Evolutionary conservation across 1,284 basidiomycete species (phyloP).

Genomic region (Boletus smithii): DNA sequence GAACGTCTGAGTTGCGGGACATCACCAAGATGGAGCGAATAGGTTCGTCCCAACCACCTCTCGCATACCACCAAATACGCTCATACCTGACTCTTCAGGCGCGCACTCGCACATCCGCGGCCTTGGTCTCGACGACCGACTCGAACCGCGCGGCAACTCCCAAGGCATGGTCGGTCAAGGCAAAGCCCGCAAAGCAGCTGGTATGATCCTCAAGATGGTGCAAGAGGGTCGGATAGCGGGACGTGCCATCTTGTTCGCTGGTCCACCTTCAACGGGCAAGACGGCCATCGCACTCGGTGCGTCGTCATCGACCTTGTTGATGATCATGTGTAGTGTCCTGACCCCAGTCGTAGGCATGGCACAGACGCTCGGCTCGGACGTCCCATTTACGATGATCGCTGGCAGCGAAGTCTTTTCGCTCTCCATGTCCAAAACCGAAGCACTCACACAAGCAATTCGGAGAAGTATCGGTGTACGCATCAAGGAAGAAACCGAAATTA

Average conservation of each 20-base stretch:
- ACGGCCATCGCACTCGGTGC: constrained; percentile 94
- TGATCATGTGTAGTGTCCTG: background rate
- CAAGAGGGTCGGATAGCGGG: constrained; percentile 94
- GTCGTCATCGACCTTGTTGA: no score
- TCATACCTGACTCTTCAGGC: constrained; percentile 44
- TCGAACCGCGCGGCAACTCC: constrained; percentile 84
- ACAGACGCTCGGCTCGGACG: constrained; percentile 88
- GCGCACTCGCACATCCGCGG: constrained; percentile 98
- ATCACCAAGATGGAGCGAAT: constrained; percentile 97
- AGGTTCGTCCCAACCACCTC: constrained; percentile 45
- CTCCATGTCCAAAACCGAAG: constrained; percentile 98
- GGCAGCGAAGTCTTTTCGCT: constrained; percentile 97
- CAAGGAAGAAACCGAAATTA: constrained; percentile 96
- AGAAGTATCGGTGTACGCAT: constrained; percentile 95
- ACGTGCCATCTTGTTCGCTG: constrained; percentile 92
- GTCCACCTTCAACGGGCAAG: constrained; percentile 95
- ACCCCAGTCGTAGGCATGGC: constrained; percentile 74
- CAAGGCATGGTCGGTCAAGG: constrained; percentile 98
- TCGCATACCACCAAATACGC: background rate
- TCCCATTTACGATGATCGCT: constrained; percentile 96
- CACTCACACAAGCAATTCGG: constrained; percentile 93
- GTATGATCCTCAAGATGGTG: constrained; percentile 97
- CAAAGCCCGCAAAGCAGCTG: constrained; percentile 93
- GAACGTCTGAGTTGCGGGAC: constrained; percentile 76
- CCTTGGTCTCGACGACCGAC: constrained; percentile 86